These are phyloP conservation scores for Penicillium sp. DNA, from an alignment of 2,329 filamentous ascomycete species.

Conservation along the genomic window DNA sequence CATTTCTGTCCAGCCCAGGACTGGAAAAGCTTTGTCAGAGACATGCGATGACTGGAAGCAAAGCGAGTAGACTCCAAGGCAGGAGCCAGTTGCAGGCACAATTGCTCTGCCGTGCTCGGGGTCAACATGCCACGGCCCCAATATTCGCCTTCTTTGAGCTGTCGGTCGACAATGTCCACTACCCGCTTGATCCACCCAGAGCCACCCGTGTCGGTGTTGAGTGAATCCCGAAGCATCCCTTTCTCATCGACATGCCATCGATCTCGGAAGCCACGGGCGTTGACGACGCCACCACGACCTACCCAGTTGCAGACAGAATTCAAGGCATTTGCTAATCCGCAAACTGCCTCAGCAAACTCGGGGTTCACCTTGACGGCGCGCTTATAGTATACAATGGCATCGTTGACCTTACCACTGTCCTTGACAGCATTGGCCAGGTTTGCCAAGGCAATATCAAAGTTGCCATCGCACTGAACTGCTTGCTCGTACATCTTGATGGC, in stretches of 20 bases:
- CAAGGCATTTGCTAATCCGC: constrained; percentile 87
- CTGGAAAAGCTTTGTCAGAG: constrained; percentile 42
- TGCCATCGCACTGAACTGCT: constrained; percentile 86
- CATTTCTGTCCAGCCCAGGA: constrained; percentile 73
- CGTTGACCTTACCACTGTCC: constrained; percentile 86
- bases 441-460: constrained; percentile 93
- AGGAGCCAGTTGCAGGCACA: constrained; percentile 51
- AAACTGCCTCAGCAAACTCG: constrained; percentile 94
- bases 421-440: constrained; percentile 98
- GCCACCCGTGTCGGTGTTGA: constrained; percentile 57
- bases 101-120: constrained; percentile 52
- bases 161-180: constrained; percentile 83
- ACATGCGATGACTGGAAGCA: constrained; percentile 26
- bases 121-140: constrained; percentile 78
- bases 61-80: constrained; percentile 30
- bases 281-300: constrained; percentile 79
- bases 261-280: constrained; percentile 72
- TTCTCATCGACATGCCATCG: constrained; percentile 89
- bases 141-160: constrained; percentile 77
- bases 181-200: constrained; percentile 85
- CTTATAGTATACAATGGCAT: constrained; percentile 89
- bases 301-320: constrained; percentile 97
- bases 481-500: constrained; percentile 98
- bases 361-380: constrained; percentile 89
- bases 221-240: constrained; percentile 78